Percentiles rank a stretch among this genome's conserved stretches.
Evolutionary conservation across 176 grass and related monocot species (phyloP).

Genomic region (Oryza glumipatula): DNA sequence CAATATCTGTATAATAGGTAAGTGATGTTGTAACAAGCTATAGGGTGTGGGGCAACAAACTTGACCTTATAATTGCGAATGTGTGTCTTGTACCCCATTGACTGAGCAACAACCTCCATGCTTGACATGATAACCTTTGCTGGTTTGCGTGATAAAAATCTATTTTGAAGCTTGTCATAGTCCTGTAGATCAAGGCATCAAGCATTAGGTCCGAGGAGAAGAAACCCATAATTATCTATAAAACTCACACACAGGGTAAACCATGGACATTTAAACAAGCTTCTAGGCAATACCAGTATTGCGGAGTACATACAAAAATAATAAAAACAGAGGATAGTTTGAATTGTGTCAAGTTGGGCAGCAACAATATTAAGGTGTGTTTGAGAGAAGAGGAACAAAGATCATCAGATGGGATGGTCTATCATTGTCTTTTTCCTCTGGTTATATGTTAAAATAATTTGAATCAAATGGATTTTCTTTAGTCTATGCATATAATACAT

Average conservation of each 20-base stretch:
- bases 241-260: too few species aligned
- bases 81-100: conserved; percentile 98
- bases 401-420: conserved; percentile 8
- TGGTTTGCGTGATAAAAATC: conserved; percentile 85
- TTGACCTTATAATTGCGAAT: conserved; percentile 94
- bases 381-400: neutral
- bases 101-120: conserved; percentile 97
- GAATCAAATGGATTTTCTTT: neutral
- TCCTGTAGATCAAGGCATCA: conserved; percentile 59
- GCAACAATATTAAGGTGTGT: neutral
- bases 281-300: neutral
- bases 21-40: neutral
- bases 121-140: conserved; percentile 92
- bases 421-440: neutral
- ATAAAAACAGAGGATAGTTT: neutral
- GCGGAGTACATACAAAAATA: conserved; percentile 23
- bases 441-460: neutral
- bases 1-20: conserved; percentile 2
- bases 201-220: conserved; percentile 25
- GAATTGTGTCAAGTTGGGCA: neutral
- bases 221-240: neutral
- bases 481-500: neutral
- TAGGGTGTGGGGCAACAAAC: neutral
- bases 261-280: neutral
- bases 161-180: conserved; percentile 70